Evolutionary conservation across 1,284 basidiomycete genomes (phyloP).

Genomic region (Tylopilus sp.): DNA sequence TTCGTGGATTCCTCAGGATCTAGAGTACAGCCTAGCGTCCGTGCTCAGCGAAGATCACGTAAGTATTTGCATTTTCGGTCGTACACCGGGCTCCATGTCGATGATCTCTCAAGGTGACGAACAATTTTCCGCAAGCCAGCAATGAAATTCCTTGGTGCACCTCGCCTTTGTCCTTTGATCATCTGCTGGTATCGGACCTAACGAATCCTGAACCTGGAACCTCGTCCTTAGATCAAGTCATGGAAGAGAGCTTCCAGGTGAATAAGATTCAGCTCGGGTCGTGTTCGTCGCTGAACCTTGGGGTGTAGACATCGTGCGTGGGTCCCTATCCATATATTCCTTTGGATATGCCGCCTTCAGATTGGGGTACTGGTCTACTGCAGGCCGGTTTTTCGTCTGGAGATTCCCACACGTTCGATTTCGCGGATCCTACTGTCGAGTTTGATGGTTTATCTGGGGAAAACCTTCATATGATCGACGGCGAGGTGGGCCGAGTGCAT

Average conservation of each 20-base stretch:
- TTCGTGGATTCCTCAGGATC: not conserved
- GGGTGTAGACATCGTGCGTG: not conserved
- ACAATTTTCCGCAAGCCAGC: not conserved
- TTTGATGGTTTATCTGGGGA: not conserved
- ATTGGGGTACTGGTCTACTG: not conserved
- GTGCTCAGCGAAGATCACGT: not conserved
- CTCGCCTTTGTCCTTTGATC: not conserved
- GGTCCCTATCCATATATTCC: too few relatives aligned
- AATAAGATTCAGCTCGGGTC: not conserved
- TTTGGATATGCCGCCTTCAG: not conserved
- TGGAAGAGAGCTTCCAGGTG: not conserved
- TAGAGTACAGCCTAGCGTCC: not conserved
- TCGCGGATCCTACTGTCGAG: not conserved
- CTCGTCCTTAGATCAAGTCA: not conserved
- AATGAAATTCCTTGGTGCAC: not conserved
- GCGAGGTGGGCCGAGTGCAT: not conserved
- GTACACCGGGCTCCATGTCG: not conserved
- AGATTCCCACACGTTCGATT: not conserved
- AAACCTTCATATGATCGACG: not conserved
- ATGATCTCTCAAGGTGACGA: conserved; percentile 1
- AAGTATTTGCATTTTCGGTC: not conserved
- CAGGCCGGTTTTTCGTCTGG: not conserved
- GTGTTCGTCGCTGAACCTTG: not conserved
- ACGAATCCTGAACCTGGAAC: too few relatives aligned
- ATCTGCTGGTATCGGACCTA: not conserved